Conservation (phyloP, 108 stramenopile genomes). For the Skeletonema grethae region DNA sequence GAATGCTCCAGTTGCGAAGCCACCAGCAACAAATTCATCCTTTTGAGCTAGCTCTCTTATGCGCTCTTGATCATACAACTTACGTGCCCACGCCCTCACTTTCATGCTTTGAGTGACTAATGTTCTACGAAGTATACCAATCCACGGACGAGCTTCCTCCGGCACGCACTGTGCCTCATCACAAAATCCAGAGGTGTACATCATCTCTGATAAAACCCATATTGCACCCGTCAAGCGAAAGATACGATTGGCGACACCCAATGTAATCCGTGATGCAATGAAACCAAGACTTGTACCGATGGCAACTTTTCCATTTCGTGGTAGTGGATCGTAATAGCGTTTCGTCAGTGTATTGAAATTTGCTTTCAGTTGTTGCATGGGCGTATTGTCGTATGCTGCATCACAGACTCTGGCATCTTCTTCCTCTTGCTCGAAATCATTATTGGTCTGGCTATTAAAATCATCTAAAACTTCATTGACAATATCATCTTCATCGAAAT, state of each 20-base stretch:
- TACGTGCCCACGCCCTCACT: slow-evolving; percentile 20
- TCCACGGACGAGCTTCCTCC: slow-evolving; percentile 43
- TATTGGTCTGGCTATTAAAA: background rate
- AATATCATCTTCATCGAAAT: slow-evolving; percentile 26
- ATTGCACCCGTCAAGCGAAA: slow-evolving; percentile 38
- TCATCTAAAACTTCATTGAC: slow-evolving; percentile 30
- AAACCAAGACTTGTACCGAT: slow-evolving; percentile 33
- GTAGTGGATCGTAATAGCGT: slow-evolving; percentile 36
- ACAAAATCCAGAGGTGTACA: slow-evolving; percentile 40
- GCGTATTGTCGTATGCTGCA: background rate
- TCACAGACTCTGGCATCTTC: background rate
- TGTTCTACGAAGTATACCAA: slow-evolving; percentile 17
- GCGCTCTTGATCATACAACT: slow-evolving; percentile 23
- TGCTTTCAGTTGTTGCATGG: slow-evolving; percentile 30
- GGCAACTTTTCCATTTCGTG: slow-evolving; percentile 31
- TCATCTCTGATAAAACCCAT: slow-evolving; percentile 32
- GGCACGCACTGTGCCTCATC: slow-evolving; percentile 32
- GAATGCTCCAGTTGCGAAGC: slow-evolving; percentile 45
- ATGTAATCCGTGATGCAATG: slow-evolving; percentile 22
- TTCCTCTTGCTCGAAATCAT: slow-evolving; percentile 7
- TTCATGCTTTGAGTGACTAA: slow-evolving; percentile 24
- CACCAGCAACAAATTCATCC: slow-evolving; percentile 33
- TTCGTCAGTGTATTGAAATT: slow-evolving; percentile 11
- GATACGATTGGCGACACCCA: slow-evolving; percentile 42
- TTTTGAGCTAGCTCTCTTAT: slow-evolving; percentile 39